Evolutionary conservation across 768 basidiomycete genomes (phyloP).

Genomic region (Agaricus blazei): DNA sequence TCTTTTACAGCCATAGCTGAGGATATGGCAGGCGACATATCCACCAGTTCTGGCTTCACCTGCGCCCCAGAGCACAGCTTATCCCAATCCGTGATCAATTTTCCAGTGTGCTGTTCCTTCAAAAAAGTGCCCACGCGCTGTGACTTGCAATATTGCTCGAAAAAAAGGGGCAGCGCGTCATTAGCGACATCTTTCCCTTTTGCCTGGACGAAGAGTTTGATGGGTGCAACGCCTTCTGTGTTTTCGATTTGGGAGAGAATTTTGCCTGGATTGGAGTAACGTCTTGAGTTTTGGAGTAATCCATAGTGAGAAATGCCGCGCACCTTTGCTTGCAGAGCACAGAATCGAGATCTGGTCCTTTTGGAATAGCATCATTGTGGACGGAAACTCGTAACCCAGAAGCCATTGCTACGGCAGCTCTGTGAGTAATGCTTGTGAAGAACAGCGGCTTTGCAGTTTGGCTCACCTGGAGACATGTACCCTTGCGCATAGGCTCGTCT

Average conservation of each 20-base stretch:
- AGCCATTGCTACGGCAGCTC: slow-evolving; percentile 75
- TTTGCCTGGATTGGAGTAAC: slow-evolving; percentile 52
- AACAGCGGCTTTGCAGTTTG: background rate
- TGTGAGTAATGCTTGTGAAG: slow-evolving; percentile 14
- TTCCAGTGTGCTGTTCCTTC: slow-evolving; percentile 85
- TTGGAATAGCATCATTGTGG: slow-evolving; percentile 82
- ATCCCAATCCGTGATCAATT: slow-evolving; percentile 85
- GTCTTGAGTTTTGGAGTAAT: slow-evolving; percentile 4
- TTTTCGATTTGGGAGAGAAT: slow-evolving; percentile 76
- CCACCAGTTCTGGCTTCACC: slow-evolving; percentile 68
- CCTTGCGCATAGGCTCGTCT: slow-evolving; percentile 88
- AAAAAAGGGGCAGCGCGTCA: slow-evolving; percentile 68
- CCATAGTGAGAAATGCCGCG: slow-evolving; percentile 3
- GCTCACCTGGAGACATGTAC: slow-evolving; percentile 85
- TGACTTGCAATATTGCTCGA: slow-evolving; percentile 53
- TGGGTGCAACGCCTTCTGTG: slow-evolving; percentile 46
- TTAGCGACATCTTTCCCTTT: slow-evolving; percentile 75
- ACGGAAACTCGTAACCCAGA: slow-evolving; percentile 96
- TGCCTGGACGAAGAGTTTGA: slow-evolving; percentile 76
- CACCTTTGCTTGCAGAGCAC: slow-evolving; percentile 88
- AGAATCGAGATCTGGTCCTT: slow-evolving; percentile 73
- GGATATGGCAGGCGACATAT: slow-evolving; percentile 74
- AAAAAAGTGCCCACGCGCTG: slow-evolving; percentile 67
- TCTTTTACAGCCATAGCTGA: slow-evolving; percentile 85
- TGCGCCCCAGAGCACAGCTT: slow-evolving; percentile 48